Conservation (phyloP, 768 basidiomycete genomes). For the Serendipita sp. region DNA sequence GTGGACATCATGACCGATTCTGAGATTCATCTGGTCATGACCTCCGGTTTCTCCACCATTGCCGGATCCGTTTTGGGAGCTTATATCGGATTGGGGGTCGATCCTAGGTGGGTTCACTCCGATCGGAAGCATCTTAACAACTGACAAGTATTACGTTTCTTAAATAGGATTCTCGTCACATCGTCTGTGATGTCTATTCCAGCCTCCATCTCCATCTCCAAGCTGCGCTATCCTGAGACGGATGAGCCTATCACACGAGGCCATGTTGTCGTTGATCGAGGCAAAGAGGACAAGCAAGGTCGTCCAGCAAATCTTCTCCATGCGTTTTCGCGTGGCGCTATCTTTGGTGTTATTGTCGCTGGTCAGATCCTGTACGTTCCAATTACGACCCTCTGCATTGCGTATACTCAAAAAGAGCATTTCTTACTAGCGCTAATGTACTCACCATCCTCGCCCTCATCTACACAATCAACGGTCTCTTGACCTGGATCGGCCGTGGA, state of each 20-base stretch:
- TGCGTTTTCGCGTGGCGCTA: constrained; percentile 73
- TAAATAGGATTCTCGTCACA: constrained; percentile 47
- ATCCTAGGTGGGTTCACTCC: constrained; percentile 29
- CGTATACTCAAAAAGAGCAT: neutral
- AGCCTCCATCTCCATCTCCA: constrained; percentile 83
- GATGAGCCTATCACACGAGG: constrained; percentile 82
- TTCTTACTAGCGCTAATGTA: constrained; percentile 48
- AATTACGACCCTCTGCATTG: constrained; percentile 7
- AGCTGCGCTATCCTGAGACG: constrained; percentile 68
- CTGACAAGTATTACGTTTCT: neutral
- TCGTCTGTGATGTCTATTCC: constrained; percentile 93
- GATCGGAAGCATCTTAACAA: neutral
- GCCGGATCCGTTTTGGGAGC: constrained; percentile 79
- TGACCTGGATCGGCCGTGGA: constrained; percentile 79
- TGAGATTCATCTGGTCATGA: constrained; percentile 80
- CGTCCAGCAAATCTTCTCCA: constrained; percentile 65
- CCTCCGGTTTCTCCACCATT: constrained; percentile 84
- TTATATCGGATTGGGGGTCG: constrained; percentile 41
- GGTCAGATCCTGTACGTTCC: constrained; percentile 63
- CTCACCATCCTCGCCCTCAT: constrained; percentile 74
- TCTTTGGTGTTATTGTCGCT: constrained; percentile 73
- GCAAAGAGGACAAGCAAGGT: constrained; percentile 36
- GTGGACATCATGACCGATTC: constrained; percentile 74
- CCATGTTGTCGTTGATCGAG: constrained; percentile 63
- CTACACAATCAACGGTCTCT: constrained; percentile 63